Percentiles rank a stretch among this genome's conserved stretches.
Evolutionary conservation across 352 stramenopile species (phyloP).

Genomic region (Phytopythium ostracodes): DNA sequence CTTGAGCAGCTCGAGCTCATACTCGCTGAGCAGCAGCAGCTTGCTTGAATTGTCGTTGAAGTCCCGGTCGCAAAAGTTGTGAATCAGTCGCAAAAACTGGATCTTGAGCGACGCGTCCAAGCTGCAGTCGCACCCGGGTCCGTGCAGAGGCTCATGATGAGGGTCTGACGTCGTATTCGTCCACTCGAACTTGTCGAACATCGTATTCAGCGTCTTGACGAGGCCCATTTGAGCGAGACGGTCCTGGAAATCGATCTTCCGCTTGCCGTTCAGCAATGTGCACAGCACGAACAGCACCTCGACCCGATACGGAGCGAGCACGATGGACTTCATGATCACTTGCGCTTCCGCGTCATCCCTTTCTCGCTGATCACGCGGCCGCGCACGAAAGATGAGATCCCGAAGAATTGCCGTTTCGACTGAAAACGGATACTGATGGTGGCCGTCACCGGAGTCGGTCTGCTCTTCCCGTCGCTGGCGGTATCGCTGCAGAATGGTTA

Average conservation of each 20-base stretch:
- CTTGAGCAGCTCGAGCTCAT: constrained; percentile 56
- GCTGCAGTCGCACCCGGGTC: constrained; percentile 92
- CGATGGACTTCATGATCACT: constrained; percentile 91
- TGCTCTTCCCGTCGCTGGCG: constrained; percentile 11
- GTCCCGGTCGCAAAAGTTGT: constrained; percentile 96
- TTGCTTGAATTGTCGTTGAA: constrained; percentile 84
- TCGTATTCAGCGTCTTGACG: constrained; percentile 87
- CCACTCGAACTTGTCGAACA: constrained; percentile 95
- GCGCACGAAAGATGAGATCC: constrained; percentile 69
- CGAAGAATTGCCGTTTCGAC: constrained; percentile 67
- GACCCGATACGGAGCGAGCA: constrained; percentile 91
- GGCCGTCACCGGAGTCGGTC: neutral
- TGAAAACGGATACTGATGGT: constrained; percentile 42
- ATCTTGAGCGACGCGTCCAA: constrained; percentile 93
- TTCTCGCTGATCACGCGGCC: constrained; percentile 41
- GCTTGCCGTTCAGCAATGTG: constrained; percentile 92
- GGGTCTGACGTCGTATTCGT: constrained; percentile 38
- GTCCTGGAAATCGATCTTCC: constrained; percentile 92
- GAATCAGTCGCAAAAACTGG: constrained; percentile 93
- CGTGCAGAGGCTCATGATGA: constrained; percentile 58
- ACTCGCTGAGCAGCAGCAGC: constrained; percentile 69
- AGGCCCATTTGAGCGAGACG: constrained; percentile 85
- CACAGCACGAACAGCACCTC: constrained; percentile 97
- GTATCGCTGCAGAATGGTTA: constrained; percentile 50
- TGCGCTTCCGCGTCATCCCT: constrained; percentile 69